Percentiles rank a stretch among this genome's conserved stretches.
phyloP scores from a whole-genome alignment of 352 stramenopile genomes.

The Bremia lactucae region DNA sequence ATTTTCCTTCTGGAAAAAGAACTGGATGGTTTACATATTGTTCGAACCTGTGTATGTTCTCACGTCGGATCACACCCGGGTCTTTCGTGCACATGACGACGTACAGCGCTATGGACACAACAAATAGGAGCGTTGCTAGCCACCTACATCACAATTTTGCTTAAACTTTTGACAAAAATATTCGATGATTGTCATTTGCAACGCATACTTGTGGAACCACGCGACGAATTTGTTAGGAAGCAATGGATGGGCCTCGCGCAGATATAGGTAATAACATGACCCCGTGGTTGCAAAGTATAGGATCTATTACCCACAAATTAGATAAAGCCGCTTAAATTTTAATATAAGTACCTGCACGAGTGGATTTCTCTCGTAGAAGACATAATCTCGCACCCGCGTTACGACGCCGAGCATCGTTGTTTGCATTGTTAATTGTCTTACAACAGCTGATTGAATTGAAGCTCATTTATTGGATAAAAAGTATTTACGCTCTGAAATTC shows the following conservation, averaged over 20 bases:
- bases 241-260: conserved; percentile 46
- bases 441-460: no score
- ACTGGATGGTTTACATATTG: conserved; percentile 71
- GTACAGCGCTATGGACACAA: conserved; percentile 50
- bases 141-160: conserved; percentile 22
- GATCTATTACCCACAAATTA: conserved; percentile 25
- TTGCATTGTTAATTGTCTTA: no score
- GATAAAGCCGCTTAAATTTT: neutral
- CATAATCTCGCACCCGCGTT: conserved; percentile 37
- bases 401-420: conserved; percentile 23
- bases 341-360: conserved; percentile 39
- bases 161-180: neutral
- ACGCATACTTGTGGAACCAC: conserved; percentile 48
- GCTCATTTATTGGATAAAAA: no score
- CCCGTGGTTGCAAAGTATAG: conserved; percentile 73
- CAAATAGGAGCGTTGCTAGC: conserved; percentile 39
- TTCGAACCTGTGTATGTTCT: conserved; percentile 39
- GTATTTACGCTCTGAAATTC: no score
- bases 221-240: conserved; percentile 55
- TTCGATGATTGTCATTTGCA: neutral
- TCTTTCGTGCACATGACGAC: conserved; percentile 54
- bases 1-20: conserved; percentile 70
- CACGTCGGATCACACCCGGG: conserved; percentile 56
- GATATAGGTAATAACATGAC: conserved; percentile 54
- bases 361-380: conserved; percentile 56